Evolutionary conservation across 345 rosid genomes (phyloP).

Genomic region (Salix viminalis): DNA sequence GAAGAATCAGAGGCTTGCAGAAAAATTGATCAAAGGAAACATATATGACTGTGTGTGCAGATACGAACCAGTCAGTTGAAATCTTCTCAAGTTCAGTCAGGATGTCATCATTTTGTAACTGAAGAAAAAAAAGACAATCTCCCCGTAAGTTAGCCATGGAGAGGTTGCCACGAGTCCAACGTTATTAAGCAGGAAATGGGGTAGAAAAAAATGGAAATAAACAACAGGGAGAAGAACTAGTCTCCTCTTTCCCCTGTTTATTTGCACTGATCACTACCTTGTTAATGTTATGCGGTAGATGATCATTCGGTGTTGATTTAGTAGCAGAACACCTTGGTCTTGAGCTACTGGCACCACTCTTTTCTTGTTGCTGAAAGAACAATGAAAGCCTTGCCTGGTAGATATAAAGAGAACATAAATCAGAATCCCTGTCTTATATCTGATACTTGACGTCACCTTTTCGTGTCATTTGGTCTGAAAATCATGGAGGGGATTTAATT

Average conservation of each 20-base stretch:
- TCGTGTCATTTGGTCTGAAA: no score
- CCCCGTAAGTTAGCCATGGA: no score
- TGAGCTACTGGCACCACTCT: no score
- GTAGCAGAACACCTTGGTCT: not conserved
- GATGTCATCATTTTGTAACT: not conserved
- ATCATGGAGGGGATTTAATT: no score
- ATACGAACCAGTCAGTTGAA: conserved; percentile 55
- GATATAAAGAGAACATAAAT: no score
- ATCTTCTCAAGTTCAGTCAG: not conserved
- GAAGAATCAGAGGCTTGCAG: conserved; percentile 95
- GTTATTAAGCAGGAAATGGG: not conserved
- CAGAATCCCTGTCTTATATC: no score
- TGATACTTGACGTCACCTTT: no score
- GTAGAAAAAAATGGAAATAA: not conserved
- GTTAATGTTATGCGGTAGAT: not conserved
- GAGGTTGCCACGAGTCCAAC: no score
- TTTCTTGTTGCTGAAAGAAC: no score
- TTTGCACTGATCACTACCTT: not conserved
- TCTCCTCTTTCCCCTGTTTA: not conserved
- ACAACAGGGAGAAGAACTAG: not conserved
- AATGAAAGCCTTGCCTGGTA: no score
- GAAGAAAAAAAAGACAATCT: no score
- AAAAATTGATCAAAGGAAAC: conserved; percentile 73
- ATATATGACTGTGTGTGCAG: conserved; percentile 92
- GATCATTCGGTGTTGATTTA: not conserved